phyloP scores from a whole-genome alignment of 2,329 filamentous ascomycete genomes.

The Fusarium abutilonis region DNA sequence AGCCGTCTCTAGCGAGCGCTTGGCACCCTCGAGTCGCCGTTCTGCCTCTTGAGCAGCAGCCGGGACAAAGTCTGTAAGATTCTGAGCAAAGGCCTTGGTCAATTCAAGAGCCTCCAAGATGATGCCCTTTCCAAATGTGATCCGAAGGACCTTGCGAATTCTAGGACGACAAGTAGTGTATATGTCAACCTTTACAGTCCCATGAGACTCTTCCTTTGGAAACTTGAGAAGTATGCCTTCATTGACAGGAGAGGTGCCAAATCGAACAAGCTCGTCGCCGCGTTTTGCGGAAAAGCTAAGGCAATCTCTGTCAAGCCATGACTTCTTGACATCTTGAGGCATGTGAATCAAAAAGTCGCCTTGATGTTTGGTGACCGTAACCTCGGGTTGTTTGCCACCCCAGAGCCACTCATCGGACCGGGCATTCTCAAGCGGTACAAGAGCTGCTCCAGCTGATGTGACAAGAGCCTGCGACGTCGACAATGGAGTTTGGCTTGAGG shows the following conservation, averaged over 20 bases:
- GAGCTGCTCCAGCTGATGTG: constrained; percentile 37
- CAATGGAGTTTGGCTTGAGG: constrained; percentile 31
- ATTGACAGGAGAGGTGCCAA: constrained; percentile 58
- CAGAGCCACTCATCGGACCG: constrained; percentile 50
- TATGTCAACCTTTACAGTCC: constrained; percentile 66
- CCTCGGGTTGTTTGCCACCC: constrained; percentile 46
- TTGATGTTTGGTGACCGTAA: constrained; percentile 50
- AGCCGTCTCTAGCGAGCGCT: constrained; percentile 46
- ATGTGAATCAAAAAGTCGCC: constrained; percentile 66
- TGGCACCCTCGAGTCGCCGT: constrained; percentile 50
- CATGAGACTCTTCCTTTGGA: constrained; percentile 64
- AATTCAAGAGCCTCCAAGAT: constrained; percentile 57
- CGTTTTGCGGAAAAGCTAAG: constrained; percentile 66
- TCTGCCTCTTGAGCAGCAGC: constrained; percentile 54
- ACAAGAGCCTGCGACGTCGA: constrained; percentile 27
- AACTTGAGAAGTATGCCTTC: constrained; percentile 65
- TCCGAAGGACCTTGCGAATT: constrained; percentile 68
- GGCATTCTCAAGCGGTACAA: constrained; percentile 47
- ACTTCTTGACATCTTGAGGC: constrained; percentile 59
- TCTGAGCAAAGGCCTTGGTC: constrained; percentile 56
- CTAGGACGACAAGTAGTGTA: constrained; percentile 67
- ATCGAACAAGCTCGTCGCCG: constrained; percentile 58
- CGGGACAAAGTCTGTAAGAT: constrained; percentile 53
- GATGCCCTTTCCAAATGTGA: constrained; percentile 66
- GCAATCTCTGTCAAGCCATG: constrained; percentile 66